Evolutionary conservation across 768 basidiomycete species (phyloP), one percentile per base, ranked within the genome.

Genomic region (Hemileccinum impolitum): DNA sequence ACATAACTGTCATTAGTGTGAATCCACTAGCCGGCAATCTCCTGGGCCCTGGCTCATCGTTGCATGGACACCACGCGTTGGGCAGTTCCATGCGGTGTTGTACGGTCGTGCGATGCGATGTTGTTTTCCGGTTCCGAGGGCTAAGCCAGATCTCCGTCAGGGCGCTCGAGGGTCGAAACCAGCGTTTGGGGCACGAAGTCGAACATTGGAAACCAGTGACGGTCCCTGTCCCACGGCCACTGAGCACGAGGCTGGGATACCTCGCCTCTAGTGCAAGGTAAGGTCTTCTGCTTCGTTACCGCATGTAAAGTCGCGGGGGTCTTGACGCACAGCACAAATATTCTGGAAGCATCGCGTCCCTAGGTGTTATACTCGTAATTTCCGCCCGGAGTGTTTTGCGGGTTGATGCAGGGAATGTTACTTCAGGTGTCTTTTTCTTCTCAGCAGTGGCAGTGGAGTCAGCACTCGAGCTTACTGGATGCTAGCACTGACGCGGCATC

Each of bases 91-190:
- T 47, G 48, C 54, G 44, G 45, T 48, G 48, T 42, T 45, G 21
- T 46, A 23, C 48, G 18, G 40, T 38, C 46, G 44, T 47, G 43
- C 45, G 48, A 43, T 31, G 39, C 37, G 14, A 38, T 17, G 14
- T 6, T 48, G 47, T 48, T 39, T 30, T 52, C 50, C 64, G 58
- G 62, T 47, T 53, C 64, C 61, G 63, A 63, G 55, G 57, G 38
- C 23, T 51, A 34, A 45, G 49, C 19, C 56, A 47, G 52, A 54
- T 53, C 51, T 46, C 51, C 31, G 40, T 42, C 28, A 57, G 28
- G 41, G 36, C 28, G 43, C 42, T 51, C 38, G 45, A 45, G 45
- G 40, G 32, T 51, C 19, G 31, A 36, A 34, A 30, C 28, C 30
- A 48, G 53, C 39, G 31, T 47, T 51, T 43, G 35, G 50, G 47